phyloP scores from a whole-genome alignment of 2,329 filamentous ascomycete genomes.

The Beauveria sp. region DNA sequence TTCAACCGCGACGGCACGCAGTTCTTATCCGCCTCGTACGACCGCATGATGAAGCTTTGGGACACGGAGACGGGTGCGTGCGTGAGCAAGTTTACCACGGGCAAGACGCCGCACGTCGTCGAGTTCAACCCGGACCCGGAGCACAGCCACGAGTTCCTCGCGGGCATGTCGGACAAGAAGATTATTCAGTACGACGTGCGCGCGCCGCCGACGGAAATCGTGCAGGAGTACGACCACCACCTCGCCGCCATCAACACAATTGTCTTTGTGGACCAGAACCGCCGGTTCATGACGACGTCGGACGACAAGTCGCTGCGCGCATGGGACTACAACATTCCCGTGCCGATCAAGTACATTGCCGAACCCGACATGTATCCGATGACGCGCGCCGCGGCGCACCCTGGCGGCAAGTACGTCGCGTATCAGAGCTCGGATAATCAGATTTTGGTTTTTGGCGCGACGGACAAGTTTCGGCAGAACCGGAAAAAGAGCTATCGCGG shows the following conservation, averaged over 20 bases:
- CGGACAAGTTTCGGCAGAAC: conserved; percentile 95
- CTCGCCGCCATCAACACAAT: conserved; percentile 97
- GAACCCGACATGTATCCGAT: conserved; percentile 98
- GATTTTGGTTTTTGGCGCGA: conserved; percentile 89
- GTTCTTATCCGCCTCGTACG: conserved; percentile 88
- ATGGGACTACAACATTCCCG: conserved; percentile 98
- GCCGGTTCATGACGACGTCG: conserved; percentile 94
- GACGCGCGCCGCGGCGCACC: conserved; percentile 77
- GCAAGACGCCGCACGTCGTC: conserved; percentile 91
- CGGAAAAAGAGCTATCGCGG: conserved; percentile 94
- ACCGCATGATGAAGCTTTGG: conserved; percentile 96
- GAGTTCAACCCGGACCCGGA: conserved; percentile 80
- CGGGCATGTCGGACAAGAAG: conserved; percentile 98
- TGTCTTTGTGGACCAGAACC: conserved; percentile 88
- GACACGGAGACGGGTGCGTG: conserved; percentile 93
- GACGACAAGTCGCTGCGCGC: conserved; percentile 94
- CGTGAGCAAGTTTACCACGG: conserved; percentile 80
- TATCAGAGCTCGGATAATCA: conserved; percentile 95
- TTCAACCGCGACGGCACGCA: conserved; percentile 78
- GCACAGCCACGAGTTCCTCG: conserved; percentile 81
- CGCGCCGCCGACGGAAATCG: conserved; percentile 60
- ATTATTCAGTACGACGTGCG: conserved; percentile 95
- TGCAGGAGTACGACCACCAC: conserved; percentile 98
- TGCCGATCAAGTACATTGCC: conserved; percentile 96
- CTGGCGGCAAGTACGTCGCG: conserved; percentile 86